Base-by-base conservation (phyloP, 2,329 filamentous ascomycete genomes). In the Herpotrichia juniperi region DNA sequence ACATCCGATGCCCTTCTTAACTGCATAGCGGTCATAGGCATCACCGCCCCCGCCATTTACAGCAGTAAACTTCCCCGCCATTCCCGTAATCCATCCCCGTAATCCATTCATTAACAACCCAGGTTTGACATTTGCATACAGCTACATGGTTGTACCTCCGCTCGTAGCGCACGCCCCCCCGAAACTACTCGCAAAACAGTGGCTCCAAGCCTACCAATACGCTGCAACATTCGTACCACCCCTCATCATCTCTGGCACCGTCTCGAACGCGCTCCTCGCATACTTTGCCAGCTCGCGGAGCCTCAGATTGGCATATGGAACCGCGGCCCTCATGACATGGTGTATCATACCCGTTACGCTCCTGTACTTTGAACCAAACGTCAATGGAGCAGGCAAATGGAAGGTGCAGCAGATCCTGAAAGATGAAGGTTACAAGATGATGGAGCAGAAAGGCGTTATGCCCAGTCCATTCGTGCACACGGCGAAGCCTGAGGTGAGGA, bases 321-420 rank as follows among this genome's bases (percentile, higher is more conserved):
- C 59, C 5, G 54, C 66, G 1, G 56, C 59, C 11, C 56, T 72
- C 24, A 61, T 63, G 44, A 69, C 59, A 16, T 58, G 51, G 10
- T 60, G 51, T 50, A 72, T 76, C n/a, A 54, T 71, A 16, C 72
- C 71, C 0, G 71, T 73, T 24, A 76, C 72, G 1, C 66, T 73
- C 42, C 58, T 74, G 24, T 71, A 71, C 51, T 75, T 75, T 64
- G 74, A 76, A 56, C 72, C 72, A 4, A 66, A 63, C 1, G 66
- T 75, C 37, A 75, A 76, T 42, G 72, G 73, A 4, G 70, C 73
- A 1, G 63, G 54, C 14, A 75, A 76, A 49, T 76, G 73, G 72
- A 75, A 74, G 51, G 69, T 66, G 5, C 66, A 74, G 47, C 54
- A 58, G 42, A 43, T 75, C 34, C 48, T 74, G 47, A 62, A 56